A percentile compares a stretch with the other conserved stretches of the same genome.
These are phyloP conservation scores for Stramenopiles sp. DNA, from an alignment of 352 stramenopile genomes.

Conservation along the genomic window DNA sequence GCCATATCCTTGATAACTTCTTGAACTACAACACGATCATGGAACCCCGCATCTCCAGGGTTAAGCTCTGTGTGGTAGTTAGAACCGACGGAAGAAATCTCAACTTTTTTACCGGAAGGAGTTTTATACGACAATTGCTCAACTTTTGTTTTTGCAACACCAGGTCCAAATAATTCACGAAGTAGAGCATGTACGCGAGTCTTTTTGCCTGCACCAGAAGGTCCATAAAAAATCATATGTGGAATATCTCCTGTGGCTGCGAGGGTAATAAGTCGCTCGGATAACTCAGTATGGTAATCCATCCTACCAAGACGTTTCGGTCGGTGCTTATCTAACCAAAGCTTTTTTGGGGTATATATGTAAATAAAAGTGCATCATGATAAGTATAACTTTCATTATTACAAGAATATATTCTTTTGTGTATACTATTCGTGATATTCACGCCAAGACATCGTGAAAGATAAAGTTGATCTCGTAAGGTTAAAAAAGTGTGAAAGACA, in stretches of 20 bases:
- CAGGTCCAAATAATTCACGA: constrained; percentile 62
- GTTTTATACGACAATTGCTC: constrained; percentile 25
- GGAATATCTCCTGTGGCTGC: constrained; percentile 33
- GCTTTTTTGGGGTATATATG: too few species aligned
- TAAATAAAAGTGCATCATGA: too few species aligned
- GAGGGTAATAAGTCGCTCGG: constrained; percentile 28
- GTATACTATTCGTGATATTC: too few species aligned
- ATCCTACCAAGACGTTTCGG: constrained; percentile 50
- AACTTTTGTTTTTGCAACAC: constrained; percentile 20
- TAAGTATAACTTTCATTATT: too few species aligned
- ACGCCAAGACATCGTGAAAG: too few species aligned
- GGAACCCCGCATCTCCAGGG: constrained; percentile 70
- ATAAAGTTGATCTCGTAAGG: too few species aligned
- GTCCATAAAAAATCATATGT: constrained; percentile 91
- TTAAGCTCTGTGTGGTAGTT: constrained; percentile 98
- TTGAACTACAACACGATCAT: constrained; percentile 83
- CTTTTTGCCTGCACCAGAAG: constrained; percentile 84
- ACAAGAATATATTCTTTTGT: too few species aligned
- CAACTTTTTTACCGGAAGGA: constrained; percentile 50
- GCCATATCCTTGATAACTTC: constrained; percentile 98
- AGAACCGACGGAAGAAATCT: constrained; percentile 82
- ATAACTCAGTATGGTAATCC: constrained; percentile 66
- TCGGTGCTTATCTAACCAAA: constrained; percentile 95
- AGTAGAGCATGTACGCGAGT: constrained; percentile 82
- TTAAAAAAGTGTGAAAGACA: too few species aligned